Percentiles rank a stretch among this genome's conserved stretches.
phyloP scores from a whole-genome alignment of 371 early-diverging fungal species.

The Amoeboaphelidium protococcarum region DNA sequence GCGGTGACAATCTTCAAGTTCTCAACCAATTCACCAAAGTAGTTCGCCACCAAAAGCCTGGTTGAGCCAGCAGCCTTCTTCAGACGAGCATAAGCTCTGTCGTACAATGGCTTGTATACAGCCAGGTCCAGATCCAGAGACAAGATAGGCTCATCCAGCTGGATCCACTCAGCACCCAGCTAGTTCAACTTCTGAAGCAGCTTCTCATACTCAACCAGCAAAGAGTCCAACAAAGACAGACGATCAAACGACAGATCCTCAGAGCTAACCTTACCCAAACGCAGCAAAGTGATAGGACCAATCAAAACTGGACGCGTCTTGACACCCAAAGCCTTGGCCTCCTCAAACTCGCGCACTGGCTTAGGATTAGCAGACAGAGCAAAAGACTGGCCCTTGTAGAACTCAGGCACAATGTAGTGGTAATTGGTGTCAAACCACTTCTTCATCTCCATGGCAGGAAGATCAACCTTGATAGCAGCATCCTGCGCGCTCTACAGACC shows the following conservation, averaged over 20 bases:
- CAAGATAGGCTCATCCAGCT: conserved; percentile 69
- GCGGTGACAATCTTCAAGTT: conserved; percentile 27
- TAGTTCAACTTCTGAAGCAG: conserved; percentile 40
- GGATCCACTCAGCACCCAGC: conserved; percentile 76
- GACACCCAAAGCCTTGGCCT: conserved; percentile 74
- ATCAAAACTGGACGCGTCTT: conserved; percentile 67
- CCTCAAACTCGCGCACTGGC: conserved; percentile 57
- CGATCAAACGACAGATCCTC: conserved; percentile 33
- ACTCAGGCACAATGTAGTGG: conserved; percentile 67
- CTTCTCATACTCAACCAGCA: conserved; percentile 49
- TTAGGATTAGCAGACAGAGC: conserved; percentile 28
- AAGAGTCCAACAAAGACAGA: too few species aligned
- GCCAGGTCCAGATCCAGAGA: conserved; percentile 35
- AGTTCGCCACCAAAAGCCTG: conserved; percentile 59
- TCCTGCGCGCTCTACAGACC: conserved; percentile 48
- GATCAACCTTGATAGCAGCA: conserved; percentile 30
- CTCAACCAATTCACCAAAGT: conserved; percentile 62
- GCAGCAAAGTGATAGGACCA: conserved; percentile 71
- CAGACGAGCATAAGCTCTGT: conserved; percentile 23
- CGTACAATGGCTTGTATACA: conserved; percentile 26
- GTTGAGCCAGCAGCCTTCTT: conserved; percentile 18
- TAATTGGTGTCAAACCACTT: conserved; percentile 85
- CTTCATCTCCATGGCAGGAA: conserved; percentile 75
- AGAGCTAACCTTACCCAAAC: conserved; percentile 50
- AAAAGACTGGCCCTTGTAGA: conserved; percentile 43